Base-by-base conservation (phyloP, 1,284 basidiomycete species). In the Golubevia pallescens region DNA sequence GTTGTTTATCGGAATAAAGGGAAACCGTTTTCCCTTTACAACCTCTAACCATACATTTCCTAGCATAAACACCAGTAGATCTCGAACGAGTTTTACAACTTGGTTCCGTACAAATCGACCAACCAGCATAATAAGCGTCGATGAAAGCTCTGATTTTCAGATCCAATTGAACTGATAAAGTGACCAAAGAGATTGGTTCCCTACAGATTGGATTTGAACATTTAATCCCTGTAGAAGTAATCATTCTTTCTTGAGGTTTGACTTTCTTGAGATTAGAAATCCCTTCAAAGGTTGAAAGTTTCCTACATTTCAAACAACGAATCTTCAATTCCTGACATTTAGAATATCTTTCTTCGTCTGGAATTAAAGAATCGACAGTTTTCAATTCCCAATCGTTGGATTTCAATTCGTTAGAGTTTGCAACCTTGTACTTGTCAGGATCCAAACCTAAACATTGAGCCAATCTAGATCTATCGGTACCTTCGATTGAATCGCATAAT, bases 401-500 rank as follows among this genome's bases (percentile, higher is more conserved):
- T 3, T 51, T 23, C 78, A 75, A 1, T 85, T 84, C 1, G 85
- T 74, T 19, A 87, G 86, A 38, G 73, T 87, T 70, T 2, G 28
- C 63, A 20, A 19, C 56, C 57, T 89, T 89, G 86, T 93, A 98
- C 55, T 92, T 90, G 32, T 89, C 87, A 2, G 94, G 93, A 84
- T 99, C 95, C 64, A 99, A 89, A 10, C 95, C 96, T 5, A 99
- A 90, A 82, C 95, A 98, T 87, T 97, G 94, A 0, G 97, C 97
- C 14, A 99, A 87, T 32, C 96, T 89, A 7, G 93, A 88, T 38
- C 93, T 90, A 78, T 99, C 96, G 0, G 95, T 98, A 6, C 96
- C 96, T 79, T 97, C 94, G 65, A 99, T 98, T 4, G 92, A 92
- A 65, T 97, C 97, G 82, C 96, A 99, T 66, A 99, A 87, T 80